Conservation (phyloP, 441 rosid genomes). For the Brassica balearica region DNA sequence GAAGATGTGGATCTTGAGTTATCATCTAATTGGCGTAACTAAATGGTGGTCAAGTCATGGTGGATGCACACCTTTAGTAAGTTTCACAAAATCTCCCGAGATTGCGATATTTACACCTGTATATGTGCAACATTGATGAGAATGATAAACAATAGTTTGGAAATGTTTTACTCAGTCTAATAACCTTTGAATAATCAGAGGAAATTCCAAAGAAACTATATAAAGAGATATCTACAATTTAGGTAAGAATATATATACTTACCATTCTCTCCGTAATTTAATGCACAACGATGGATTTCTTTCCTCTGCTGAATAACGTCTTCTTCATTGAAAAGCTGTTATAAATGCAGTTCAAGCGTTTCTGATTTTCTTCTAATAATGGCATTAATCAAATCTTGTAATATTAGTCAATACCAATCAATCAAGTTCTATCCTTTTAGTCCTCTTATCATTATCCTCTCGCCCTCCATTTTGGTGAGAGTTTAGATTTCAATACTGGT, state of each 20-base stretch:
- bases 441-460: background rate
- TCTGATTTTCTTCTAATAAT: constrained; percentile 19
- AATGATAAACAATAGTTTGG: constrained; percentile 25
- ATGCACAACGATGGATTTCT: constrained; percentile 8
- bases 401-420: constrained; percentile 1
- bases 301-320: background rate
- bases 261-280: constrained; percentile 11
- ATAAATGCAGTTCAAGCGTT: background rate
- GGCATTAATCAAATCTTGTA: background rate
- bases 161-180: constrained; percentile 14
- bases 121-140: constrained; percentile 33
- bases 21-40: constrained; percentile 91
- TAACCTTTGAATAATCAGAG: constrained; percentile 1
- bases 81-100: constrained; percentile 22
- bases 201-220: constrained; percentile 14
- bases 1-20: constrained; percentile 81
- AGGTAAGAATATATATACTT: constrained; percentile 4
- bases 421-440: constrained; percentile 1
- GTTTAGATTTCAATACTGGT: background rate
- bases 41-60: constrained; percentile 41
- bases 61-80: constrained; percentile 27
- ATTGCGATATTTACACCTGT: constrained; percentile 21
- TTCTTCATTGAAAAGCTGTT: constrained; percentile 11
- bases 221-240: constrained; percentile 11
- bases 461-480: constrained; percentile 15